phyloP scores from a whole-genome alignment of 495 filamentous ascomycete species.

The Hypoxylon crocopeplum region DNA sequence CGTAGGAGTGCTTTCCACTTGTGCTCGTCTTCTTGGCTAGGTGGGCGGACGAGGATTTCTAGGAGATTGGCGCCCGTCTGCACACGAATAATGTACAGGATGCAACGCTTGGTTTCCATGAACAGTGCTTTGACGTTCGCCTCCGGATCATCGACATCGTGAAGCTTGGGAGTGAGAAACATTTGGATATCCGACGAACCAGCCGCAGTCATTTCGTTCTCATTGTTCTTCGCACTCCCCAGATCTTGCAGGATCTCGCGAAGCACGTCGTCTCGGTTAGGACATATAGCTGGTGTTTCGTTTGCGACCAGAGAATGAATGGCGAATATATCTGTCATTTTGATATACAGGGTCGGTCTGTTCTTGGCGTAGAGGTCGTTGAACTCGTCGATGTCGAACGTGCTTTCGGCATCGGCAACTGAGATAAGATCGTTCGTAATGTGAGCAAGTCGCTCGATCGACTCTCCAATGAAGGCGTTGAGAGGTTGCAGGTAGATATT shows the following conservation, averaged over 20 bases:
- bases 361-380: conserved; percentile 96
- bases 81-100: conserved; percentile 96
- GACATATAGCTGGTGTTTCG: conserved; percentile 77
- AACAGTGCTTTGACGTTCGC: conserved; percentile 89
- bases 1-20: conserved; percentile 82
- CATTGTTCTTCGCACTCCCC: conserved; percentile 93
- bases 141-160: conserved; percentile 91
- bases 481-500: conserved; percentile 95
- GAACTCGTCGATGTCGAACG: conserved; percentile 98
- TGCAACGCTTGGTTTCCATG: conserved; percentile 97
- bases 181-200: conserved; percentile 90
- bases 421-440: conserved; percentile 78
- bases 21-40: conserved; percentile 84
- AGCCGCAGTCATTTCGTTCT: conserved; percentile 87
- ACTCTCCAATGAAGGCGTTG: conserved; percentile 86
- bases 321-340: conserved; percentile 96
- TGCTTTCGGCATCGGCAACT: conserved; percentile 82
- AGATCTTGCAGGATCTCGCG: conserved; percentile 92
- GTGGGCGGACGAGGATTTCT: conserved; percentile 93
- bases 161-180: conserved; percentile 88
- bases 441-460: conserved; percentile 78
- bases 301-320: conserved; percentile 87
- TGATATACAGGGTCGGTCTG: conserved; percentile 97
- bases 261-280: conserved; percentile 82
- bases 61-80: conserved; percentile 91